A percentile compares a stretch with the other conserved stretches of the same genome.
phyloP scores from a whole-genome alignment of 805 yeast genomes.

The Brettanomyces nanus region DNA sequence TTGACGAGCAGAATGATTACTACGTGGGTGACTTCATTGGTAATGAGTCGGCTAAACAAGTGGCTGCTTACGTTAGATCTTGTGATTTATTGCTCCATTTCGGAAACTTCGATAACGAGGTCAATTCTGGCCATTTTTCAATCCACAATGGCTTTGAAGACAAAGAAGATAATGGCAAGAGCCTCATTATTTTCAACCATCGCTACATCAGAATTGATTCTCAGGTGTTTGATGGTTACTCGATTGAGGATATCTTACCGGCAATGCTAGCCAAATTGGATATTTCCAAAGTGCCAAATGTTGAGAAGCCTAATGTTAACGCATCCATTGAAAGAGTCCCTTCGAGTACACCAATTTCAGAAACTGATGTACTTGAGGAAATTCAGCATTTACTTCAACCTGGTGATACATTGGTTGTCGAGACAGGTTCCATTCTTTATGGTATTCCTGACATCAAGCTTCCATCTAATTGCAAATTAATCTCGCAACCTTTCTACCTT shows the following conservation, averaged over 20 bases:
- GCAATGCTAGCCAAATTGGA: conserved; percentile 32
- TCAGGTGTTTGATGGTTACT: conserved; percentile 32
- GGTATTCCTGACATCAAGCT: conserved; percentile 62
- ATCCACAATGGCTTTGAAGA: conserved; percentile 32
- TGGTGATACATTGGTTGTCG: conserved; percentile 67
- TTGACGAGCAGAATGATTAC: conserved; percentile 60
- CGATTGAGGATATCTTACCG: conserved; percentile 40
- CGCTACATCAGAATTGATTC: conserved; percentile 42
- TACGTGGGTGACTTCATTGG: conserved; percentile 75
- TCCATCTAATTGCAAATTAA: conserved; percentile 41
- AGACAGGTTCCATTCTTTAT: conserved; percentile 79
- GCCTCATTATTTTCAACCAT: conserved; percentile 43
- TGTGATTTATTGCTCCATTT: conserved; percentile 65
- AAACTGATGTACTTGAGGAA: conserved; percentile 33
- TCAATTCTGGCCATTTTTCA: conserved; percentile 61
- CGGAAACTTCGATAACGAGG: conserved; percentile 63
- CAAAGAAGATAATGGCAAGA: conserved; percentile 14
- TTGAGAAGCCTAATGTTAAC: conserved; percentile 7
- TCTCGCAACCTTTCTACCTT: conserved; percentile 69
- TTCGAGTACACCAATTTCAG: conserved; percentile 35
- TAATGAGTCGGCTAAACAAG: conserved; percentile 38
- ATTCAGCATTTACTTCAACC: conserved; percentile 32
- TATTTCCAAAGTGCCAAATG: conserved; percentile 6
- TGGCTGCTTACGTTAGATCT: conserved; percentile 37
- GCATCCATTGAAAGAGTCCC: conserved; percentile 15